Evolutionary conservation across 768 basidiomycete genomes (phyloP), one percentile per base, ranked within the genome.

Genomic region (Infundibulicybe gibba): DNA sequence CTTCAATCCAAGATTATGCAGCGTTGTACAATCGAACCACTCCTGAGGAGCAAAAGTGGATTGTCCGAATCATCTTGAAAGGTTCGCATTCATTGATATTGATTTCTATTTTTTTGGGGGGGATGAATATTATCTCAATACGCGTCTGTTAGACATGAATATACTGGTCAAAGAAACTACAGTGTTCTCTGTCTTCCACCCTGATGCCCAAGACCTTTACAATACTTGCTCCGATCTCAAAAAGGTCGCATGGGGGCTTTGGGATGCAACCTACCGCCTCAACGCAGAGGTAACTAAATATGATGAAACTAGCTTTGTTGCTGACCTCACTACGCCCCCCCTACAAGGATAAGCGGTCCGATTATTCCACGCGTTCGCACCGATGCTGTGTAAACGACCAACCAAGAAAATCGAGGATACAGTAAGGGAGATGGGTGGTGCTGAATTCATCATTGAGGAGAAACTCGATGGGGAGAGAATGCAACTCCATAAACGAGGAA

Each of bases 401-500:
- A 87, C 83, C 0, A 80, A 76, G 52, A 87, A 79, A 51, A 79
- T 95, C 19, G 87, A 88, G 54, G 87, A 90, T 20, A 82, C 92
- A 0, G 82, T 95, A 41, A 88, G 85, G 54, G 80, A 86, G 48
- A 94, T 99, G 85, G 80, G 79, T 15, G 80, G 81, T 8, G 63
- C 72, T 6, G 78, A 82, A 37, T 99, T 99, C 59, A 69, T 92
- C 51, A 87, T 99, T 32, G 97, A 99, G 62, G 97, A 99, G 68
- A 99, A 98, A 61, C 75, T 98, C 2, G 97, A 99, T 55, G 97
- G 97, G 2, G 97, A 99, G 63, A 73, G 97, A 31, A 93, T 99
- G 67, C 97, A 98, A 62, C 54, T 99, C 47, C 97, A 99, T 59
- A 97, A 90, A 63, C 76, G 88, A 41, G 92, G 91, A 0, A 87